These are phyloP conservation scores for Inosperma sp. DNA, from an alignment of 768 basidiomycete genomes.

Conservation along the genomic window DNA sequence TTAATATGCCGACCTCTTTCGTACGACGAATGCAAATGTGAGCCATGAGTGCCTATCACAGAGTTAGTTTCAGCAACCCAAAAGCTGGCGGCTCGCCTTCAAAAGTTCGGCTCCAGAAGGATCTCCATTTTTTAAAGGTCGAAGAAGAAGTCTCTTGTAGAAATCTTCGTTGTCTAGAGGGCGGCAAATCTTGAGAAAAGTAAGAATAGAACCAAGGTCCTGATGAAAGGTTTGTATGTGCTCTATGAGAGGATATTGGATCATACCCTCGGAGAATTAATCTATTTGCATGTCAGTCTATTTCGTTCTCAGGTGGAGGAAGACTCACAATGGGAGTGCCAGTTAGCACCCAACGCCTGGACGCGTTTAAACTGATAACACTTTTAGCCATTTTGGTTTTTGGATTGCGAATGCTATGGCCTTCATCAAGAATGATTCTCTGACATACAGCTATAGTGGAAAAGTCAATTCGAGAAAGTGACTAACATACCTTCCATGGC, in stretches of 20 bases:
- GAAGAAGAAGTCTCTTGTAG: constrained; percentile 72
- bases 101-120: constrained; percentile 66
- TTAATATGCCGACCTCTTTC: constrained; percentile 52
- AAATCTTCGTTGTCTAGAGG: constrained; percentile 82
- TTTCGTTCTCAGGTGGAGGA: background rate
- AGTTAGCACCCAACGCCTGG: constrained; percentile 75
- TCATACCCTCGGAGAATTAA: constrained; percentile 65
- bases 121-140: constrained; percentile 70
- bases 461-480: background rate
- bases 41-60: constrained; percentile 63
- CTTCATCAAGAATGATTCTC: constrained; percentile 85
- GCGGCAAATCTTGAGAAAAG: constrained; percentile 79
- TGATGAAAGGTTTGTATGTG: constrained; percentile 24
- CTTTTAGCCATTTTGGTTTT: constrained; percentile 80
- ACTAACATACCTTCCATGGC: constrained; percentile 67
- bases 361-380: constrained; percentile 55
- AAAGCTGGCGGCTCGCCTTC: constrained; percentile 42
- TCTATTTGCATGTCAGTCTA: constrained; percentile 36
- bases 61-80: background rate
- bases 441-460: constrained; percentile 20
- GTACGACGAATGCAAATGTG: constrained; percentile 78
- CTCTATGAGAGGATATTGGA: background rate
- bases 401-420: constrained; percentile 81
- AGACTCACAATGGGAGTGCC: constrained; percentile 85
- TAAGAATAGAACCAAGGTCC: constrained; percentile 85